A percentile compares a stretch with the other conserved stretches of the same genome.
phyloP scores from a whole-genome alignment of 352 stramenopile species.

The Globisporangium abappressorium region DNA sequence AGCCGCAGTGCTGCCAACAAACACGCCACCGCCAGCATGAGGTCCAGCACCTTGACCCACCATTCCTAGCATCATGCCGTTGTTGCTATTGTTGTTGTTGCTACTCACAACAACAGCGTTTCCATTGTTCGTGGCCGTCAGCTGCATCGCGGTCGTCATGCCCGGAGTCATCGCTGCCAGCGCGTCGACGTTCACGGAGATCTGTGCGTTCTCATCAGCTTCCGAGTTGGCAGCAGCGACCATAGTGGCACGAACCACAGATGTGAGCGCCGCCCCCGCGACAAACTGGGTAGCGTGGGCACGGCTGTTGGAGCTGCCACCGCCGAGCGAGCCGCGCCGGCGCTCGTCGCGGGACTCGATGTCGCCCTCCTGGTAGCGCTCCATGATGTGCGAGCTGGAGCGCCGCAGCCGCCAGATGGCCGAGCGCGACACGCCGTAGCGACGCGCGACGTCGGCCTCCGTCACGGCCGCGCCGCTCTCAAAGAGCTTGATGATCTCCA shows the following conservation, averaged over 20 bases:
- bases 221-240: not conserved
- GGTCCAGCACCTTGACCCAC: not conserved
- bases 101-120: not conserved
- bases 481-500: slow-evolving; percentile 55
- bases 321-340: slow-evolving; percentile 23
- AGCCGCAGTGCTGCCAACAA: not conserved
- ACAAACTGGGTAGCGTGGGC: not conserved
- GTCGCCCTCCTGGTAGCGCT: slow-evolving; percentile 42
- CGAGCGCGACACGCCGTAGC: slow-evolving; percentile 45
- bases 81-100: not conserved
- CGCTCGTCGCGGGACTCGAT: slow-evolving; percentile 39
- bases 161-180: slow-evolving; percentile 7
- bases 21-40: not conserved
- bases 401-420: slow-evolving; percentile 43
- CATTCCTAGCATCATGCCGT: slow-evolving; percentile 5
- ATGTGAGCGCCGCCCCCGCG: not conserved
- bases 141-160: slow-evolving; percentile 1
- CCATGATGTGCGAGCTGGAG: slow-evolving; percentile 33
- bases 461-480: slow-evolving; percentile 35
- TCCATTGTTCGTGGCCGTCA: slow-evolving; percentile 1
- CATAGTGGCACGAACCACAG: not conserved
- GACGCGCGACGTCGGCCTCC: slow-evolving; percentile 37
- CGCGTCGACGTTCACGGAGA: slow-evolving; percentile 2
- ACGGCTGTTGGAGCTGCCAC: not conserved
- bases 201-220: slow-evolving; percentile 1